Conservation (phyloP, 768 basidiomycete genomes). For the Mycena vitilis region DNA sequence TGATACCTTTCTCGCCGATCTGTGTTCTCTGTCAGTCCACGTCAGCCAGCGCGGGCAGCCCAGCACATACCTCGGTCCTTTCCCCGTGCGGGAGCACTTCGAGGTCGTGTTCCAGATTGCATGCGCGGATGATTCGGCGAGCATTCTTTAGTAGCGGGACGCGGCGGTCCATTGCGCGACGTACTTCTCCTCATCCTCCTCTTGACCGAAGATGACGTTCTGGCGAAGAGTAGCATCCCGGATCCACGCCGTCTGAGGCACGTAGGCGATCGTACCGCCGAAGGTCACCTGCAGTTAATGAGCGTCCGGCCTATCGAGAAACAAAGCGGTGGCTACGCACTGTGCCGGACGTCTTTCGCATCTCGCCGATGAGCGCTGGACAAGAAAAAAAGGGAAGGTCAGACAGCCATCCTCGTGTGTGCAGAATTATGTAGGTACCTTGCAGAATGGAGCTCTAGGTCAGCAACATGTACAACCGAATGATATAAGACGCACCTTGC, state of each 20-base stretch:
- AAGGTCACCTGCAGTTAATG: conserved; percentile 62
- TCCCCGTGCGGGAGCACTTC: conserved; percentile 78
- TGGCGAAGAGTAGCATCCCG: conserved; percentile 74
- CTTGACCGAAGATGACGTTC: conserved; percentile 81
- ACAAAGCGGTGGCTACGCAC: conserved; percentile 46
- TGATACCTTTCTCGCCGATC: conserved; percentile 84
- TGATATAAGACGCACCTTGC: conserved; percentile 58
- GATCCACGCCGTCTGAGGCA: conserved; percentile 75
- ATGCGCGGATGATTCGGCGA: conserved; percentile 68
- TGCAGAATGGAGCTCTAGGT: conserved; percentile 67
- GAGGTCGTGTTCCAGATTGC: conserved; percentile 77
- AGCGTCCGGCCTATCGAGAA: too few relatives aligned
- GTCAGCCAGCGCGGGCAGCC: too few relatives aligned
- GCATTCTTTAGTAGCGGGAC: background rate
- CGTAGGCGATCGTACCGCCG: conserved; percentile 67
- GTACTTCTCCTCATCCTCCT: conserved; percentile 67
- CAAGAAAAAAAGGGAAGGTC: too few relatives aligned
- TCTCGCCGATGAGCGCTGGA: conserved; percentile 67
- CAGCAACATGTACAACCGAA: background rate
- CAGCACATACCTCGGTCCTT: conserved; percentile 55
- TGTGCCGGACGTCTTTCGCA: conserved; percentile 69
- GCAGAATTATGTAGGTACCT: conserved; percentile 24
- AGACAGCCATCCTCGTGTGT: too few relatives aligned
- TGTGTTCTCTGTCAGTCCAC: background rate
- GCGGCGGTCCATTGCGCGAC: conserved; percentile 12